phyloP scores from a whole-genome alignment of 1,284 basidiomycete genomes.

The Melampsora americana region DNA sequence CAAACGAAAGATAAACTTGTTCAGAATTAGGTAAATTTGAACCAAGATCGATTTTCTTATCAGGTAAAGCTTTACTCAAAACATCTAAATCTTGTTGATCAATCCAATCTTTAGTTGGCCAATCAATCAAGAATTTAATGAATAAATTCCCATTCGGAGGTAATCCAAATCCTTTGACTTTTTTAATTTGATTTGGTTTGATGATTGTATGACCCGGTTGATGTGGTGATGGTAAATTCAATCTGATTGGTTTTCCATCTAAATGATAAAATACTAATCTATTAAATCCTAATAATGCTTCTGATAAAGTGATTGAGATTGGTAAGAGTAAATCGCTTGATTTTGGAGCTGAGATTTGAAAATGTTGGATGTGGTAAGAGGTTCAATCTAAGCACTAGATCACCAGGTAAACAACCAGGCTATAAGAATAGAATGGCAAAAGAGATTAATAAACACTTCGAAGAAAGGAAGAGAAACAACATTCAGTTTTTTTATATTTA shows the following conservation, averaged over 20 bases:
- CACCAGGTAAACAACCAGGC: conserved; percentile 34
- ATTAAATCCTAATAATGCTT: conserved; percentile 83
- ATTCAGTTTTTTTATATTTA: no score
- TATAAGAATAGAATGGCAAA: neutral
- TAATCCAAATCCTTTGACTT: conserved; percentile 80
- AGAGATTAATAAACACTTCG: no score
- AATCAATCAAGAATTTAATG: conserved; percentile 75
- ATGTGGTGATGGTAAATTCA: conserved; percentile 61
- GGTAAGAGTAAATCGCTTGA: conserved; percentile 51
- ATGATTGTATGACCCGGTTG: conserved; percentile 67
- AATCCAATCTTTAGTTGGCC: conserved; percentile 72
- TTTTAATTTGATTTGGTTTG: conserved; percentile 68
- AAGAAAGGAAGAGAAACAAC: no score
- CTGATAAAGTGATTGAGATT: conserved; percentile 72
- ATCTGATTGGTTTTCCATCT: conserved; percentile 78
- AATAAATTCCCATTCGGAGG: conserved; percentile 71
- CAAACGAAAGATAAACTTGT: no score
- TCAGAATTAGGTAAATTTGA: no score
- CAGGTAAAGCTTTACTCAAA: no score
- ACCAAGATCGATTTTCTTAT: no score
- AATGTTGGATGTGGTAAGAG: conserved; percentile 17
- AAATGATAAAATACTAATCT: conserved; percentile 81
- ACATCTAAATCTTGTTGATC: conserved; percentile 46
- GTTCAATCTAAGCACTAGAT: conserved; percentile 14
- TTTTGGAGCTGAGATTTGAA: conserved; percentile 51